Conservation (phyloP, 257 asterid genomes). For the Fraxinus pennsylvanica region DNA sequence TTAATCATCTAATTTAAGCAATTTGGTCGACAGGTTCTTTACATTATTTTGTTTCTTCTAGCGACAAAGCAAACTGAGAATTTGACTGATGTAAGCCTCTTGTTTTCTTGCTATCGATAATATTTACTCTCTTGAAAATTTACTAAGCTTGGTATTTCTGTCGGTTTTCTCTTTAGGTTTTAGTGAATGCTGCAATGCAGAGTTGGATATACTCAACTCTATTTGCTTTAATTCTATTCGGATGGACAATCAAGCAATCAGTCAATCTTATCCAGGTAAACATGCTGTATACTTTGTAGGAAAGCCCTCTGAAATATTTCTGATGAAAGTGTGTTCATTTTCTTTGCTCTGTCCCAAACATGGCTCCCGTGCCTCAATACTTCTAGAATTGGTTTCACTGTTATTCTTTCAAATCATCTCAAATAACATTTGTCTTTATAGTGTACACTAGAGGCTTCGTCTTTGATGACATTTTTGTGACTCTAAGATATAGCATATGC, state of each 20-base stretch:
- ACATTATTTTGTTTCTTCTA: slow-evolving; percentile 74
- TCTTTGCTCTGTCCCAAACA: neutral
- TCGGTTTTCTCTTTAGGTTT: slow-evolving; percentile 48
- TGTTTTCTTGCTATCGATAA: slow-evolving; percentile 17
- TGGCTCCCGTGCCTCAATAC: neutral
- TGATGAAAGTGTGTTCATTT: neutral
- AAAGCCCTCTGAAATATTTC: slow-evolving; percentile 4
- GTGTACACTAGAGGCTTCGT: neutral
- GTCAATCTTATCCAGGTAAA: slow-evolving; percentile 81
- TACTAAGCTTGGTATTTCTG: neutral
- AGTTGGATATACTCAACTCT: slow-evolving; percentile 53
- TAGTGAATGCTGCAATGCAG: slow-evolving; percentile 45
- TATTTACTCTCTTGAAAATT: neutral
- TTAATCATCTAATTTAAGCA: slow-evolving; percentile 18
- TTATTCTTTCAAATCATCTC: neutral
- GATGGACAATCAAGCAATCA: slow-evolving; percentile 81
- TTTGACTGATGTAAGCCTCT: slow-evolving; percentile 55
- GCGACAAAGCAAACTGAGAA: slow-evolving; percentile 59
- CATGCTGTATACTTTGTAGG: neutral
- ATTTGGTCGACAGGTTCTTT: slow-evolving; percentile 62
- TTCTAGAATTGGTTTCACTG: neutral
- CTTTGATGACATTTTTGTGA: neutral
- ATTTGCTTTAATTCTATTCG: slow-evolving; percentile 56
- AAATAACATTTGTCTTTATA: neutral
- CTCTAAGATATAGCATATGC: neutral